Percentiles rank a stretch among this genome's conserved stretches.
Conservation (phyloP, 345 rosid genomes). For the Conringia planisiliqua region DNA sequence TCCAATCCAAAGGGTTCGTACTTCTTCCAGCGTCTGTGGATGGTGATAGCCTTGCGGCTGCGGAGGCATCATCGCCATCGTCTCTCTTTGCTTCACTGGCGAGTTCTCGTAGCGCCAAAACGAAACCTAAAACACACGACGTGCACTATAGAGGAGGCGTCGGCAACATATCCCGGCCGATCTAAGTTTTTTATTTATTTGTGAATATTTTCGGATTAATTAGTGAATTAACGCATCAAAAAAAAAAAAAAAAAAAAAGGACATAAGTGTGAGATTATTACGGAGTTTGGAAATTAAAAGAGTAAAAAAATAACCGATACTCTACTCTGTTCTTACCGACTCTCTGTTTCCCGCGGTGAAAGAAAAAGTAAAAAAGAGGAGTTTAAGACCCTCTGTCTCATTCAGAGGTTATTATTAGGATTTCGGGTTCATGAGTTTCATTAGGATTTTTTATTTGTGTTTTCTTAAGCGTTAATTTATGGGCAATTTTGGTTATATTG, state of each 20-base stretch:
- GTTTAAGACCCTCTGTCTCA: not conserved
- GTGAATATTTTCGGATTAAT: not conserved
- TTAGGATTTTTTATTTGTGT: no score
- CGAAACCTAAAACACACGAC: not conserved
- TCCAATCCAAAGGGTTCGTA: constrained; percentile 95
- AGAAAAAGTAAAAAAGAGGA: not conserved
- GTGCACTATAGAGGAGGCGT: not conserved
- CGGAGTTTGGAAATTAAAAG: no score
- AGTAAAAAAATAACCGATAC: no score
- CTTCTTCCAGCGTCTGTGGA: constrained; percentile 85
- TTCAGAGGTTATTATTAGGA: not conserved
- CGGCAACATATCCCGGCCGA: not conserved
- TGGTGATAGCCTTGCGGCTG: constrained; percentile 68
- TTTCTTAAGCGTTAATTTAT: no score
- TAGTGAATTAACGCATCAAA: not conserved
- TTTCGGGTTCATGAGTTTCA: no score
- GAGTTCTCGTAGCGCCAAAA: not conserved
- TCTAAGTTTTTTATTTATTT: not conserved
- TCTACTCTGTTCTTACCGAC: no score
- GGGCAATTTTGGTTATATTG: not conserved
- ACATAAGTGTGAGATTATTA: no score
- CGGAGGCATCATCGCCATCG: constrained; percentile 20
- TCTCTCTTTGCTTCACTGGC: not conserved
- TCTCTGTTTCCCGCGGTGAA: not conserved
- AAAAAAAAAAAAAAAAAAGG: no score